Evolutionary conservation across 2,329 filamentous ascomycete genomes (phyloP).

Genomic region (Ophiostoma perfectum): DNA sequence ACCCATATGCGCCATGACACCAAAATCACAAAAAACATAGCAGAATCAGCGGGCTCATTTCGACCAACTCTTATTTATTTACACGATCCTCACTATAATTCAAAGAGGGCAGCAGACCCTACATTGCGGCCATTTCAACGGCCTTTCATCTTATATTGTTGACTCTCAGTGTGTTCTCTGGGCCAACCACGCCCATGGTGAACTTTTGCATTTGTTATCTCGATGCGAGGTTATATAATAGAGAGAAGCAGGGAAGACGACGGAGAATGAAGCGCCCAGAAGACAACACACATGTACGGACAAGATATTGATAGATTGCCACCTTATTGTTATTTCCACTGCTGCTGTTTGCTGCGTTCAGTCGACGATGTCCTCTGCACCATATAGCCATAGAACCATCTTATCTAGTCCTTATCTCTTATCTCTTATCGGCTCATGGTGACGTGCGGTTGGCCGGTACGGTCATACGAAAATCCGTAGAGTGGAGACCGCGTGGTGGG

Average conservation of each 20-base stretch:
- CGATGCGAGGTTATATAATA: too few species aligned
- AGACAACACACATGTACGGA: too few species aligned
- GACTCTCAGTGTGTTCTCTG: too few species aligned
- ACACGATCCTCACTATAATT: not conserved
- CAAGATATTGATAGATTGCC: too few species aligned
- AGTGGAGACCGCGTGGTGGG: slow-evolving; percentile 12
- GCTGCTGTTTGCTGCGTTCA: too few species aligned
- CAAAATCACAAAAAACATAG: not conserved
- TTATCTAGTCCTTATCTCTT: slow-evolving; percentile 14
- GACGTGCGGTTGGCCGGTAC: slow-evolving; percentile 18
- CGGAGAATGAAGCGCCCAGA: too few species aligned
- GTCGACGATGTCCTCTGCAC: too few species aligned
- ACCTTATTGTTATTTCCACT: too few species aligned
- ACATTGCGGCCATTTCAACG: not conserved
- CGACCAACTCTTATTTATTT: not conserved
- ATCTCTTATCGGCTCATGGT: slow-evolving; percentile 15
- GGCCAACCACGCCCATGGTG: too few species aligned
- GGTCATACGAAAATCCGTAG: slow-evolving; percentile 21
- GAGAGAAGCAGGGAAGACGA: too few species aligned
- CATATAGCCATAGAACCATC: not conserved
- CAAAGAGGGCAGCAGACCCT: not conserved
- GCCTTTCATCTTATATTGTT: not conserved
- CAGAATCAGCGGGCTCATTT: not conserved
- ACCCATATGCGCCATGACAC: slow-evolving; percentile 2
- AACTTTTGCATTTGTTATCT: too few species aligned